Conservation (phyloP, 2,329 filamentous ascomycete species). For the Aspergillaceae sp. region DNA sequence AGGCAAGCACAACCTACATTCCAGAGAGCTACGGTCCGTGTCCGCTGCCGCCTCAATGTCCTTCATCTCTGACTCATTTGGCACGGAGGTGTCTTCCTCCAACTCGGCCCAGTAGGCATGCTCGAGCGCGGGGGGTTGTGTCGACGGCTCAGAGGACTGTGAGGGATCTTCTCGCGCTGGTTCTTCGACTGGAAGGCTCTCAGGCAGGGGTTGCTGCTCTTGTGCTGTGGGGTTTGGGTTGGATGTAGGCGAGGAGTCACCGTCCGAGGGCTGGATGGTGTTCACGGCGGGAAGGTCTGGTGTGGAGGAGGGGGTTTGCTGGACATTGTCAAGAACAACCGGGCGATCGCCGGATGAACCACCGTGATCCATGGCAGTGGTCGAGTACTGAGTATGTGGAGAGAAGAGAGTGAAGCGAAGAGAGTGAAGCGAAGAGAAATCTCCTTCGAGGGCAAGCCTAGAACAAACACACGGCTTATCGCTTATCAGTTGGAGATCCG, state of each 20-base stretch:
- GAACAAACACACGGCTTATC: not conserved
- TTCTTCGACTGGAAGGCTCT: too few relatives aligned
- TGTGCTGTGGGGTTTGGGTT: too few relatives aligned
- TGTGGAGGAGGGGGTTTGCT: too few relatives aligned
- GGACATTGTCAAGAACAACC: not conserved
- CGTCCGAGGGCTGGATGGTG: too few relatives aligned
- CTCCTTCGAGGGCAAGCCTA: not conserved
- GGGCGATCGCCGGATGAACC: too few relatives aligned
- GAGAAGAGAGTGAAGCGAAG: not conserved
- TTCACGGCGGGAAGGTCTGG: too few relatives aligned
- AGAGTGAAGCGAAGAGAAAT: constrained; percentile 3
- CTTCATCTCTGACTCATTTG: constrained; percentile 51
- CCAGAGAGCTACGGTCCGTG: constrained; percentile 46
- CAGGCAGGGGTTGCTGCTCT: too few relatives aligned
- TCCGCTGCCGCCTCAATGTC: constrained; percentile 43
- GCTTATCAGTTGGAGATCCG: not conserved
- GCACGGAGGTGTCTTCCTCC: constrained; percentile 47
- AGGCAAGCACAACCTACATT: constrained; percentile 33
- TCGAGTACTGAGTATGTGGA: not conserved
- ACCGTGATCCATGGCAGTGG: not conserved
- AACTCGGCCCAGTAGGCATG: constrained; percentile 46
- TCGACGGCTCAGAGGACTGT: not conserved
- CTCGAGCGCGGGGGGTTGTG: constrained; percentile 20
- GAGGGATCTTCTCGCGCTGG: too few relatives aligned
- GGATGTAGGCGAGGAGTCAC: too few relatives aligned